Base-by-base conservation (phyloP, 495 filamentous ascomycete species). In the Penicillium angulare region DNA sequence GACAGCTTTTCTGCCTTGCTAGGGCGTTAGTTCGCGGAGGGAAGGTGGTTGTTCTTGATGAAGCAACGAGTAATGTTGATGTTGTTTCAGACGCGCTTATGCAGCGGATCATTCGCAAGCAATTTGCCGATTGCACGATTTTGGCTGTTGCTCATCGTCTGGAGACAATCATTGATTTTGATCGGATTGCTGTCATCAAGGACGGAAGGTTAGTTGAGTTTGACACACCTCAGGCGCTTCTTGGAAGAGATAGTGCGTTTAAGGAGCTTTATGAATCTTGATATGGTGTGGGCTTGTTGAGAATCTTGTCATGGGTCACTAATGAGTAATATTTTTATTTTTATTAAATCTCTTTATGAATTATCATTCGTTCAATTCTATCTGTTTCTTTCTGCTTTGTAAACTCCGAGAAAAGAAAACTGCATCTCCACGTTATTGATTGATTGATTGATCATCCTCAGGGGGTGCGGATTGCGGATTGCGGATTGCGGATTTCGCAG, bases 1-100 rank as follows among this genome's bases (percentile, higher is more conserved):
- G 66, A 22, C 78, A 81, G 50, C 36, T 68, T 12, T 50, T 70
- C 15, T 56, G 44, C 33, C 47, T 70, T 0, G 66, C 66, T 2
- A 51, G 66, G n/a, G 53, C 64, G 0, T 15, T 71, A 13, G 22
- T 72, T 8, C 49, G 48, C 7, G 12, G 27, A 9, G 43, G 53
- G 4, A 31, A 55, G 17, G 56, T 66, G 26, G 16, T 66, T 12
- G 18, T 50, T 18, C 12, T 50, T 0, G 48, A 50, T 16, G 48
- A 50, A 36, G 38, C 27, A 1, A 50, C 48, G 2, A 50, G 48
- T 13, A 50, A 47, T 24, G 44, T 47, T 18, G 44, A 47, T 23
- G 20, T 47, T 24, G 44, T 36, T 34, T 47, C 44, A 5, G 44
- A 47, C 15, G 31, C 29, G 12, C 18, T 47, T n/a, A 47, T 47